Evolutionary conservation across 73 alveolate species (phyloP).

Genomic region (Blepharisma stoltei): DNA sequence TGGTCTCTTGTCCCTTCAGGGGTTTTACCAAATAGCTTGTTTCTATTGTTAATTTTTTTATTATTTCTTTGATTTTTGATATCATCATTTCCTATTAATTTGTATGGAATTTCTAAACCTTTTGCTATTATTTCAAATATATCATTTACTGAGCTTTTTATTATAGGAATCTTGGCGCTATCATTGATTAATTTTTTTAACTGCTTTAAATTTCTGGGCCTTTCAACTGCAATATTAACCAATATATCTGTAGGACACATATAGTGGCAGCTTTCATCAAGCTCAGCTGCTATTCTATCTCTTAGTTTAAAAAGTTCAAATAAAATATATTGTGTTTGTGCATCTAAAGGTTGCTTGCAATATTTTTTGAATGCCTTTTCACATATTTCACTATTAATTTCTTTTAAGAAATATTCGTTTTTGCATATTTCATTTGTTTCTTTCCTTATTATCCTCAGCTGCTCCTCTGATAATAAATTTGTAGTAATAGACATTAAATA

Average conservation of each 20-base stretch:
- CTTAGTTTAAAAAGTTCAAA: not conserved
- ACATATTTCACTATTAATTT: not conserved
- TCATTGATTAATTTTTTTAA: not conserved
- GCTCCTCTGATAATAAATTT: not conserved
- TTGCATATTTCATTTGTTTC: constrained; percentile 8
- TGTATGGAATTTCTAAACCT: not conserved
- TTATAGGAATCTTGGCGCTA: not conserved
- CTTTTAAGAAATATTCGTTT: not conserved
- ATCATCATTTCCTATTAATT: not conserved
- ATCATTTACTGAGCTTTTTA: not conserved
- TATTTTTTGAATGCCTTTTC: not conserved
- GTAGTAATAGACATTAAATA: not conserved
- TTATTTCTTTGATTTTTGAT: constrained; percentile 50
- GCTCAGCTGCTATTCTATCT: not conserved
- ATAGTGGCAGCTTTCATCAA: not conserved
- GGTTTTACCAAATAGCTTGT: constrained; percentile 49
- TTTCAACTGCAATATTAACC: not conserved
- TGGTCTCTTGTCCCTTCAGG: constrained; percentile 67
- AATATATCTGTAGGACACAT: not conserved
- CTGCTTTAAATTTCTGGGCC: not conserved
- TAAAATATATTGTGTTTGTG: not conserved
- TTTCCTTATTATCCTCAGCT: not conserved
- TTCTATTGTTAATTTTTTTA: constrained; percentile 37
- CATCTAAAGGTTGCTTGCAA: not conserved
- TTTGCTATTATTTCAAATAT: not conserved